Conservation (phyloP, 2,329 filamentous ascomycete species). For the Stachybotrys echinatus region DNA sequence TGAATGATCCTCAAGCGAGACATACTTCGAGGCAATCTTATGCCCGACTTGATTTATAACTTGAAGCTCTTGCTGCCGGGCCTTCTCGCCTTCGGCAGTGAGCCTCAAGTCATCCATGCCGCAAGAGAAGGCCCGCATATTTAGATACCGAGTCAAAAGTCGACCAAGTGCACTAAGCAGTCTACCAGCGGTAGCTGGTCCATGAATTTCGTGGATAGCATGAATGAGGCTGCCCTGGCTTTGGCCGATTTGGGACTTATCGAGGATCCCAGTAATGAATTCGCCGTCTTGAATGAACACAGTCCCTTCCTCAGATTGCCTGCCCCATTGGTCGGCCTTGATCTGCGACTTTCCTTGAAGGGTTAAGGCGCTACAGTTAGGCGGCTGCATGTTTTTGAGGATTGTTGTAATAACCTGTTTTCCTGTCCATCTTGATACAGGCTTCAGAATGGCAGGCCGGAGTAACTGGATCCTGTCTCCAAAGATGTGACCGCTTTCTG, state of each 20-base stretch:
- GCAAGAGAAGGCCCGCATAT: conserved; percentile 93
- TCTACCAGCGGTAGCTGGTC: conserved; percentile 81
- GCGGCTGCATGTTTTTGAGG: conserved; percentile 82
- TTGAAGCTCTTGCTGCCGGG: conserved; percentile 62
- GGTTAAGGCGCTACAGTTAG: conserved; percentile 69
- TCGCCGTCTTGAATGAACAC: conserved; percentile 86
- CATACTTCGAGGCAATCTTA: conserved; percentile 79
- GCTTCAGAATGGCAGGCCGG: conserved; percentile 76
- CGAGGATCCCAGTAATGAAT: conserved; percentile 83
- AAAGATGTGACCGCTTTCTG: conserved; percentile 84
- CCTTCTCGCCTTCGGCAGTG: conserved; percentile 70
- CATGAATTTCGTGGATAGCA: conserved; percentile 88
- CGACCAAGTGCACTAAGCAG: conserved; percentile 85
- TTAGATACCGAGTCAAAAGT: conserved; percentile 80
- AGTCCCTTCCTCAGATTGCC: conserved; percentile 67
- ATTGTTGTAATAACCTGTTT: conserved; percentile 95
- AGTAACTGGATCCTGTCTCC: conserved; percentile 78
- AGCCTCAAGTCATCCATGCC: conserved; percentile 94
- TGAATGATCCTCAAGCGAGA: conserved; percentile 67
- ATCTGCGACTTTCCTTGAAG: conserved; percentile 77
- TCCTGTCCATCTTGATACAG: conserved; percentile 80
- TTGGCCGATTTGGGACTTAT: conserved; percentile 92
- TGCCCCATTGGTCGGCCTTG: conserved; percentile 71
- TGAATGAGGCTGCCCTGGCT: conserved; percentile 84
- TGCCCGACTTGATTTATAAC: conserved; percentile 67